Evolutionary conservation across 1,284 basidiomycete genomes (phyloP), one percentile per base, ranked within the genome.

Genomic region (Singerocomus inundabilis): DNA sequence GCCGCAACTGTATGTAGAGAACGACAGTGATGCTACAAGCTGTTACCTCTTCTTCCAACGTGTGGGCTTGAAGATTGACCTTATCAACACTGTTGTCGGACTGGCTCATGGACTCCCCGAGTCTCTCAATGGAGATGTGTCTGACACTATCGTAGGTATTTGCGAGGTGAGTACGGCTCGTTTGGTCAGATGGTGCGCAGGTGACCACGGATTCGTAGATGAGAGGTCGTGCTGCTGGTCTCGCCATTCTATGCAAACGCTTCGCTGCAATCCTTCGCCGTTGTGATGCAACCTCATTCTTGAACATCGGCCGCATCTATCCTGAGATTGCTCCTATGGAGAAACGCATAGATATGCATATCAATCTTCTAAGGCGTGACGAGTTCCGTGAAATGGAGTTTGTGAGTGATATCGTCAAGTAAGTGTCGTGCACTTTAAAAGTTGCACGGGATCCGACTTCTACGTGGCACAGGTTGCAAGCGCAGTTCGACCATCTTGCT

Each of bases 301-400:
- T 95, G 48, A 84, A 81, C 56, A 82, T 91, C 46, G 96, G 94
- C 2, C 81, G 89, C 28, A 78, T 97, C 26, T 92, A 85, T 57
- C 79, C 81, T 8, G 96, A 99, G 55, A 80, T 98, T 33, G 80
- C 82, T 0, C 88, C 88, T 0, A 83, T 98, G 66, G 96, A 99
- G 73, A 90, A 88, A 66, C 82, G 90, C 35, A 81, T 99, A 46
- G 94, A 99, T 62, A 85, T 88, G 69, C 96, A 96, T 67, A 82
- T 98, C 51, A 88, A 90, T 46, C 77, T 88, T 29, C 73, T 97
- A 12, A 79, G 89, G 40, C 77, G 84, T 37, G 93, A 98, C 57
- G 93, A 93, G 68, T 93, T 99, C 72, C 81, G 88, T 37, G 95
- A 96, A 70, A 80, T 85, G 69, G 93, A 97, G 58, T 98, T 94